A percentile compares a stretch with the other conserved stretches of the same genome.
Conservation (phyloP, 2,329 filamentous ascomycete species). For the Gyromitra esculenta region DNA sequence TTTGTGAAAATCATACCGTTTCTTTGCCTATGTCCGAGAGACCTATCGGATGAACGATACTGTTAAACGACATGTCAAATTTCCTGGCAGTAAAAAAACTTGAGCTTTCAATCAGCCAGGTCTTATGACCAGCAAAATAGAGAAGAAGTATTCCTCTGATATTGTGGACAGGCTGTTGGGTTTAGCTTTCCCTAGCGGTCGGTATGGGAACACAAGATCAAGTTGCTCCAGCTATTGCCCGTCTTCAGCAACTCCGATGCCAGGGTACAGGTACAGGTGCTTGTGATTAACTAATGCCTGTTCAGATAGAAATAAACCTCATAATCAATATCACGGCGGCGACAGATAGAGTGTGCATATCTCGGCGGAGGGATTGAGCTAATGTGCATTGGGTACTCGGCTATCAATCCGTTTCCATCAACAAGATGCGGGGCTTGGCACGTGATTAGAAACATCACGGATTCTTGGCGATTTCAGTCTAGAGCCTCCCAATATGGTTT, state of each 20-base stretch:
- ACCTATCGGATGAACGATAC: not conserved
- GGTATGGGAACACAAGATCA: conserved; percentile 26
- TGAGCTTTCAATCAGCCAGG: conserved; percentile 1
- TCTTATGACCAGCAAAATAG: not conserved
- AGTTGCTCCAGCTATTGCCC: conserved; percentile 22
- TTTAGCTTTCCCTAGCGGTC: not conserved
- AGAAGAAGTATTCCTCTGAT: conserved; percentile 6
- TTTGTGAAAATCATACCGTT: conserved; percentile 4
- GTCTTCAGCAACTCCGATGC: conserved; percentile 29
- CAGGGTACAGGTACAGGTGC: conserved; percentile 8
- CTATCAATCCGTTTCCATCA: conserved; percentile 20
- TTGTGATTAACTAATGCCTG: not conserved
- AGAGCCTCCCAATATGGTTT: not conserved
- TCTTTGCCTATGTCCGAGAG: conserved; percentile 1
- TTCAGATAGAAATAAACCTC: not conserved
- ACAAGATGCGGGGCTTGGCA: conserved; percentile 31
- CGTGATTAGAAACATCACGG: conserved; percentile 9
- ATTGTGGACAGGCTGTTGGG: conserved; percentile 9
- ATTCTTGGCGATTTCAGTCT: not conserved
- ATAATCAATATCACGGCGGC: not conserved
- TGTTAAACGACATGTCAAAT: conserved; percentile 13
- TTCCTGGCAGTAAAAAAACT: not conserved
- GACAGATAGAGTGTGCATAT: conserved; percentile 6
- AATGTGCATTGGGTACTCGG: conserved; percentile 6
- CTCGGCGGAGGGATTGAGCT: not conserved